phyloP scores from a whole-genome alignment of 176 grass and related monocot species.

The Ensete glaucum region DNA sequence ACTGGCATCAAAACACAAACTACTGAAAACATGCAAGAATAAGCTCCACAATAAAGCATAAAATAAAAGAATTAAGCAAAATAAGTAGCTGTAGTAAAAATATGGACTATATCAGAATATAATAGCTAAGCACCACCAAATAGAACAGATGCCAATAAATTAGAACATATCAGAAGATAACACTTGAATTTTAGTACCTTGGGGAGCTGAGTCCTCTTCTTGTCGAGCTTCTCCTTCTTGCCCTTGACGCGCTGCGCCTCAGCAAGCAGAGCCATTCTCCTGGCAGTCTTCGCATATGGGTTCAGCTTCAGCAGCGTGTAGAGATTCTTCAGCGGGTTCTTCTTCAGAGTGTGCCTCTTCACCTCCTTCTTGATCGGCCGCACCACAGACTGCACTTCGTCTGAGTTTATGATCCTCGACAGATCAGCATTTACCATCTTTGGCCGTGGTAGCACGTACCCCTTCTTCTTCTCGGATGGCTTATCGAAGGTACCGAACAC shows the following conservation, averaged over 20 bases:
- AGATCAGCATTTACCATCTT: constrained; percentile 81
- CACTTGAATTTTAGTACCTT: constrained; percentile 12
- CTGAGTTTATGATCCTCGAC: constrained; percentile 79
- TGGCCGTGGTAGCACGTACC: constrained; percentile 63
- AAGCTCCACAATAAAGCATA: too few species aligned
- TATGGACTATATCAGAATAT: background rate
- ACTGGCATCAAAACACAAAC: too few species aligned
- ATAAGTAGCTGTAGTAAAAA: background rate
- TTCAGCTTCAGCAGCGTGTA: constrained; percentile 27
- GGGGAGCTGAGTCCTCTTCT: constrained; percentile 43
- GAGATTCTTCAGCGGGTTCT: constrained; percentile 73
- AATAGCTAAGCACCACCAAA: background rate
- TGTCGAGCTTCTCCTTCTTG: constrained; percentile 58
- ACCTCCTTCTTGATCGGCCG: constrained; percentile 63
- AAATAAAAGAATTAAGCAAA: background rate
- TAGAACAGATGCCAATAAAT: background rate
- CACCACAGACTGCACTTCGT: constrained; percentile 79
- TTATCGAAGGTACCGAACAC: constrained; percentile 63
- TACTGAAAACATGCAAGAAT: too few species aligned
- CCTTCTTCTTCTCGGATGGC: constrained; percentile 70
- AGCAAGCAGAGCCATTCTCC: constrained; percentile 66
- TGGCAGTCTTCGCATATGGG: constrained; percentile 57
- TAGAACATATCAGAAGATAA: background rate
- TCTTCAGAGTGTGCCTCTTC: constrained; percentile 47
- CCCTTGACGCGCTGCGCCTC: constrained; percentile 63